These are phyloP conservation scores for Apium graveolens DNA, from an alignment of 129 eudicot species.

Conservation along the genomic window DNA sequence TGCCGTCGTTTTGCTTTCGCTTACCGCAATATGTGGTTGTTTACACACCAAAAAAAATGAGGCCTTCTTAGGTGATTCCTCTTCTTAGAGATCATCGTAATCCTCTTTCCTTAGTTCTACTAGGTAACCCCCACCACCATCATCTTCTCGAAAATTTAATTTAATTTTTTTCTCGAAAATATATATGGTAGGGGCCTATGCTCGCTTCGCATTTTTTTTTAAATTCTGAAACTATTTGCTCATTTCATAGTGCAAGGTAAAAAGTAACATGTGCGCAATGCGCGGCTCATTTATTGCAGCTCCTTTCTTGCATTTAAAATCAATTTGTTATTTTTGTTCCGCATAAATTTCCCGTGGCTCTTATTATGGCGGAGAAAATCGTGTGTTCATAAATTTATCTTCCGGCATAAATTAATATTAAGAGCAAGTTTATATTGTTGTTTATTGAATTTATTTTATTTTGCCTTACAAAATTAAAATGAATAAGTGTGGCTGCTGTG, in stretches of 20 bases:
- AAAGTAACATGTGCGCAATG: neutral
- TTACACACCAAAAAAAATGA: neutral
- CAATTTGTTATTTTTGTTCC: neutral
- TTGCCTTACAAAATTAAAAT: neutral
- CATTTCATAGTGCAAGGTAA: neutral
- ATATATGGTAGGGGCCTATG: neutral
- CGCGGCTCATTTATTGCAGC: neutral
- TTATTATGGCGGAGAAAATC: neutral
- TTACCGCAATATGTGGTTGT: neutral
- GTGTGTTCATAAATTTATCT: neutral
- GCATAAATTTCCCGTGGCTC: neutral
- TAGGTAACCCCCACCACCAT: neutral
- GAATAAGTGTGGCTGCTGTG: conserved; percentile 88
- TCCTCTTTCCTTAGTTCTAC: neutral
- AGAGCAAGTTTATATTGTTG: neutral
- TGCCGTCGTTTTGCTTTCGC: neutral
- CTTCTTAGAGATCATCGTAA: neutral
- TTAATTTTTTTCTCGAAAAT: too few species aligned
- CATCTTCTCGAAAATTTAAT: neutral
- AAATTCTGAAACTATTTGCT: neutral
- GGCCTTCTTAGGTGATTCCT: neutral
- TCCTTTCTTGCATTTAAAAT: neutral
- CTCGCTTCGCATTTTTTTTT: neutral
- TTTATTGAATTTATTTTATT: too few species aligned
- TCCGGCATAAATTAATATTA: neutral